Percentiles rank a stretch among this genome's conserved stretches.
These are phyloP conservation scores for Biscutella laevigata DNA, from an alignment of 441 rosid genomes.

Conservation along the genomic window DNA sequence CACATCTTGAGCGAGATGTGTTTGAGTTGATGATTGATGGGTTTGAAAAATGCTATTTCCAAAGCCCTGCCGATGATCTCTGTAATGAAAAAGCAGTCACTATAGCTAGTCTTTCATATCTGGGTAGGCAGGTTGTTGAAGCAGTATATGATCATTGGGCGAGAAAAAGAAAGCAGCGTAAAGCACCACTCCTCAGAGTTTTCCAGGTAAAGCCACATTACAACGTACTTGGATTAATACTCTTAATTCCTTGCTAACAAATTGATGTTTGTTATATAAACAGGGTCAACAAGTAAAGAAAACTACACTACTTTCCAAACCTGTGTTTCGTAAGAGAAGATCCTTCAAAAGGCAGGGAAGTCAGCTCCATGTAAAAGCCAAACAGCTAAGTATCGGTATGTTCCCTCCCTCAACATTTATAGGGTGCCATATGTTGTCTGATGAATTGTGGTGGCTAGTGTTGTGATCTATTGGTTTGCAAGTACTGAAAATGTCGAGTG, in stretches of 20 bases:
- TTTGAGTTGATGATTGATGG: conserved; percentile 87
- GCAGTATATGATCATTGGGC: conserved; percentile 68
- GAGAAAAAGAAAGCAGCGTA: conserved; percentile 59
- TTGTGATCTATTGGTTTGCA: not conserved
- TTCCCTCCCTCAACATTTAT: not conserved
- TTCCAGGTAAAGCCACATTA: conserved; percentile 59
- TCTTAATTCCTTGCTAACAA: not conserved
- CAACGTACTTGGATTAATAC: not conserved
- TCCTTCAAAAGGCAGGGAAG: conserved; percentile 69
- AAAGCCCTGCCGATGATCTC: conserved; percentile 34
- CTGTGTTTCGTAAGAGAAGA: conserved; percentile 68
- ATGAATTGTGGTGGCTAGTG: not conserved
- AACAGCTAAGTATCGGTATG: conserved; percentile 53
- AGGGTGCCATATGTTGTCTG: not conserved
- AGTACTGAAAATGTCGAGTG: not conserved
- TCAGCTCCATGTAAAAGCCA: conserved; percentile 62
- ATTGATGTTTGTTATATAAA: conserved; percentile 7
- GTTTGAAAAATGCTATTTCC: conserved; percentile 65
- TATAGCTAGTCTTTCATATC: conserved; percentile 31
- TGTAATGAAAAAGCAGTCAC: conserved; percentile 42
- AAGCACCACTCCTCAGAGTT: conserved; percentile 49
- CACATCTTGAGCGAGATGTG: conserved; percentile 41
- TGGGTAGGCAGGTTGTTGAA: conserved; percentile 51
- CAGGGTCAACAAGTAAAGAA: conserved; percentile 65
- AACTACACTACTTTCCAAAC: conserved; percentile 47